Percentiles rank a stretch among this genome's conserved stretches.
Evolutionary conservation across 1,139 yeast genomes (phyloP).

Genomic region (Debaryomyces robertsiae): DNA sequence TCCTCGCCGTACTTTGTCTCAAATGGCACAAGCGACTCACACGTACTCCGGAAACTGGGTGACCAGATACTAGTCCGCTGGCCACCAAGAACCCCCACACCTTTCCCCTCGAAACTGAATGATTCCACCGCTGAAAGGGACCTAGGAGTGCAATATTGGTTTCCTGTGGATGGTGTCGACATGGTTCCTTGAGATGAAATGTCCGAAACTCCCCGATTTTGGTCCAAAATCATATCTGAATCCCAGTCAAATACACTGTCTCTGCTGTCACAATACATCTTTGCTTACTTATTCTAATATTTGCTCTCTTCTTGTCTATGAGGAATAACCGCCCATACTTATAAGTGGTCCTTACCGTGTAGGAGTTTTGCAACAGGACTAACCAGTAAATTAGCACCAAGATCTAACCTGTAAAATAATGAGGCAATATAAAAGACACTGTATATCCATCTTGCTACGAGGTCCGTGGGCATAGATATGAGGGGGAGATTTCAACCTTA

Average conservation of each 20-base stretch:
- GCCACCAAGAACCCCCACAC: constrained; percentile 12
- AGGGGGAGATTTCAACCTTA: too few species aligned
- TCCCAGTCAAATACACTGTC: constrained; percentile 10
- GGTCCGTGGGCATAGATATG: too few species aligned
- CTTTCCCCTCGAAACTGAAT: constrained; percentile 14
- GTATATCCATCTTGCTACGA: too few species aligned
- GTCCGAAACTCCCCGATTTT: constrained; percentile 3
- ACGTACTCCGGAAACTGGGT: constrained; percentile 13
- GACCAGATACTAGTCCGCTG: constrained; percentile 29
- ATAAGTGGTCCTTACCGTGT: constrained; percentile 2
- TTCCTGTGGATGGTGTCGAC: constrained; percentile 7
- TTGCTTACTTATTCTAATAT: not conserved
- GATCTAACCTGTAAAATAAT: not conserved
- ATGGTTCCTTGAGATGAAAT: constrained; percentile 9
- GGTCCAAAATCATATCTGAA: constrained; percentile 5
- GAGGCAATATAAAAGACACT: too few species aligned
- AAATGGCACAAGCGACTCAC: constrained; percentile 9
- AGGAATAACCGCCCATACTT: constrained; percentile 1
- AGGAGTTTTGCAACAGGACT: constrained; percentile 8
- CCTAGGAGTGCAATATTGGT: constrained; percentile 21
- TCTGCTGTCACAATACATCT: constrained; percentile 9
- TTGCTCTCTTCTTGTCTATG: not conserved
- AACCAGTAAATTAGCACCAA: constrained; percentile 1
- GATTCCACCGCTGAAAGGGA: constrained; percentile 25
- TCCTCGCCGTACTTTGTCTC: constrained; percentile 1